These are phyloP conservation scores for Paramecium primaurelia DNA, from an alignment of 73 alveolate species.

Conservation along the genomic window DNA sequence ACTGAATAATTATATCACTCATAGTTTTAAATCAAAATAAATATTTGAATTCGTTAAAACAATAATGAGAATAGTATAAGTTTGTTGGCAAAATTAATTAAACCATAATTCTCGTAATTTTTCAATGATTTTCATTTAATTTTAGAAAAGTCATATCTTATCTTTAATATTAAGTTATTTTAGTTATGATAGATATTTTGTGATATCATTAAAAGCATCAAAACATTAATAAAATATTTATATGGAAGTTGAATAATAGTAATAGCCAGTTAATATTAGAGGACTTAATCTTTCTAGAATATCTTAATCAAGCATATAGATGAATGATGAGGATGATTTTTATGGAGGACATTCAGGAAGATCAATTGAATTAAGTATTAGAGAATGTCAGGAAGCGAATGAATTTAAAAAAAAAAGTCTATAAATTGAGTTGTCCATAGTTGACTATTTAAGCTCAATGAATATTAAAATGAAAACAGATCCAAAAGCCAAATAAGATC, in stretches of 20 bases:
- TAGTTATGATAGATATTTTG: neutral
- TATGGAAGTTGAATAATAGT: conserved; percentile 23
- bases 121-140: neutral
- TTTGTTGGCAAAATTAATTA: neutral
- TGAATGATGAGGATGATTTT: conserved; percentile 4
- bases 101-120: neutral
- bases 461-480: conserved; percentile 29
- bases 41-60: neutral
- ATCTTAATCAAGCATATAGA: neutral
- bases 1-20: neutral
- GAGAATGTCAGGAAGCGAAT: neutral
- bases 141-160: neutral
- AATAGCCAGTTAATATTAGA: neutral
- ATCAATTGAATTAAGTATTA: conserved; percentile 8
- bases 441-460: neutral
- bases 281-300: neutral
- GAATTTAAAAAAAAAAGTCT: neutral
- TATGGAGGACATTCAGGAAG: conserved; percentile 29
- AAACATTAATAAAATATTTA: neutral
- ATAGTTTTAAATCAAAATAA: neutral
- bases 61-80: neutral
- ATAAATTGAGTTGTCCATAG: neutral
- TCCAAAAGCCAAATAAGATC: conserved; percentile 41
- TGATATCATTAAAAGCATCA: neutral
- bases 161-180: neutral